A percentile compares a stretch with the other conserved stretches of the same genome.
These are phyloP conservation scores for Ophiosphaerella korrae DNA, from an alignment of 2,329 filamentous ascomycete genomes.

Conservation along the genomic window DNA sequence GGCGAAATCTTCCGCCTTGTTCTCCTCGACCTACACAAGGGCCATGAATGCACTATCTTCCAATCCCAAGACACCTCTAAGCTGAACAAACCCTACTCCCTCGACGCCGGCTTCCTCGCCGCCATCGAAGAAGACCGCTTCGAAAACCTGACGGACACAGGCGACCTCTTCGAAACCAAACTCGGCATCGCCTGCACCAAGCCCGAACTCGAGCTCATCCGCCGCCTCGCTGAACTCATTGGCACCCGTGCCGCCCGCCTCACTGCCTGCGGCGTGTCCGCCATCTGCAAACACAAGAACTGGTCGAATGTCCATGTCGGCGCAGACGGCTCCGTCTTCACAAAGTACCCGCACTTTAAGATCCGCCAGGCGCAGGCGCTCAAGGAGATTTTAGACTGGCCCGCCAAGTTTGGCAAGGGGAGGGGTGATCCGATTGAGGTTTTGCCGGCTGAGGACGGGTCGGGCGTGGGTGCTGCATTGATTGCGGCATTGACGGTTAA, in stretches of 20 bases:
- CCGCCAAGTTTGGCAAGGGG: conserved; percentile 72
- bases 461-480: conserved; percentile 92
- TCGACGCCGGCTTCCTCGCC: conserved; percentile 93
- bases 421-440: conserved; percentile 76
- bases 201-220: conserved; percentile 85
- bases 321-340: conserved; percentile 96
- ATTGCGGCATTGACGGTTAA: conserved; percentile 78
- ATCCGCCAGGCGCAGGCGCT: conserved; percentile 85
- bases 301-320: conserved; percentile 90
- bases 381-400: conserved; percentile 95
- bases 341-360: conserved; percentile 99
- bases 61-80: conserved; percentile 78
- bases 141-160: conserved; percentile 90
- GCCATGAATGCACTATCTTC: conserved; percentile 69
- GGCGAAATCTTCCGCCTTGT: conserved; percentile 93
- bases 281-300: conserved; percentile 95
- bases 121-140: conserved; percentile 94
- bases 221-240: conserved; percentile 89
- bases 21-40: conserved; percentile 80
- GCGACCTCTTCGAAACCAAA: conserved; percentile 78
- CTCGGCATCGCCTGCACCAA: conserved; percentile 73
- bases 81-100: conserved; percentile 82
- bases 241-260: conserved; percentile 92
- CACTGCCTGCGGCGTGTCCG: conserved; percentile 91
- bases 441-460: conserved; percentile 89